These are phyloP conservation scores for Ajuga reptans DNA, from an alignment of 305 asterid genomes.

Conservation along the genomic window DNA sequence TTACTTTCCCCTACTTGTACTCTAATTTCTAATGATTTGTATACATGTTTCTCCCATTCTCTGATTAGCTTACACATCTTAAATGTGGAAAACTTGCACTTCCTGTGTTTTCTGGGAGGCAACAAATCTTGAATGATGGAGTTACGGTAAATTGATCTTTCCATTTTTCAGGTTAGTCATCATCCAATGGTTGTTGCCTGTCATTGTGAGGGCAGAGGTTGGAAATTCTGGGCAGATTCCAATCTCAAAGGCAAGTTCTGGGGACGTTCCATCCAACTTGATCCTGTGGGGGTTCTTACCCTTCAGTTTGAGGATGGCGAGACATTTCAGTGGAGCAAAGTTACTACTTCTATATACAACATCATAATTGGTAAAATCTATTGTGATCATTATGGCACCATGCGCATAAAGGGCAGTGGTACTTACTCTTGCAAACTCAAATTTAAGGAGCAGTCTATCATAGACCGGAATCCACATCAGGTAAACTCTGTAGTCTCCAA, in stretches of 20 bases:
- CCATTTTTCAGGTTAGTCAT: conserved; percentile 77
- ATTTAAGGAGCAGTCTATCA: conserved; percentile 96
- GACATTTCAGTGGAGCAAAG: conserved; percentile 97
- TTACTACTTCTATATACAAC: conserved; percentile 89
- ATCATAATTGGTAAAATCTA: conserved; percentile 89
- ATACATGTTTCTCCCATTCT: conserved; percentile 5
- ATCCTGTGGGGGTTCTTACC: conserved; percentile 83
- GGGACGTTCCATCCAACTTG: conserved; percentile 99
- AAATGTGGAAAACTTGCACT: neutral
- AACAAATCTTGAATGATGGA: neutral
- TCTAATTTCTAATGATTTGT: conserved; percentile 3
- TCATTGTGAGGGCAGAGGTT: conserved; percentile 92
- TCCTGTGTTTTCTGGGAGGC: neutral
- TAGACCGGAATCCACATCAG: conserved; percentile 97
- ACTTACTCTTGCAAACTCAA: conserved; percentile 91
- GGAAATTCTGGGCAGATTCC: conserved; percentile 99
- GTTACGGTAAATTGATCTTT: conserved; percentile 1
- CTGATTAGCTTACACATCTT: conserved; percentile 2
- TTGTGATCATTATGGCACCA: conserved; percentile 91
- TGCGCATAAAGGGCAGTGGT: conserved; percentile 94
- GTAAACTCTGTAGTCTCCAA: conserved; percentile 30
- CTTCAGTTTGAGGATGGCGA: conserved; percentile 94
- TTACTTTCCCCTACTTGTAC: neutral
- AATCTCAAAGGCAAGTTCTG: conserved; percentile 97
- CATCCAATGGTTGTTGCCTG: conserved; percentile 98